Evolutionary conservation across 2,329 filamentous ascomycete species (phyloP), one percentile per base, ranked within the genome.

Genomic region (Aureobasidium sp.): DNA sequence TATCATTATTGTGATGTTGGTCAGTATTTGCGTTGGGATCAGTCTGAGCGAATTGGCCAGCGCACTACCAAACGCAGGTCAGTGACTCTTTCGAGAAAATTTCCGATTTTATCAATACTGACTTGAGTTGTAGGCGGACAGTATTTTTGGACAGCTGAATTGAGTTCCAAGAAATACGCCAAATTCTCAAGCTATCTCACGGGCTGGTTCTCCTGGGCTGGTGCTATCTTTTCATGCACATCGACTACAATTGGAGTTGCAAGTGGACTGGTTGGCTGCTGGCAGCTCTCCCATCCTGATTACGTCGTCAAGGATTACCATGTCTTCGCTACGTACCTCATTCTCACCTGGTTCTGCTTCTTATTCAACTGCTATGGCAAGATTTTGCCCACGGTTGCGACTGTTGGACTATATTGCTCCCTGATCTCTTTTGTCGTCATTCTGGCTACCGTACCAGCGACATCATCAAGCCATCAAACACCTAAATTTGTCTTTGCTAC

Each of bases 141-240:
- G 60, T 78, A 77, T 59, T 76, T 75, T 57, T 77, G 74, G 74
- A 71, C 74, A 1, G 72, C 70, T 49, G 69, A 74, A 54, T 60
- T 78, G 57, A 73, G 74, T 2, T 73, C 74, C 2, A 71, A 64
- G 57, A 70, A 64, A 54, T 76, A 68, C 55, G 68, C 71, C 2
- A 71, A 71, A 24, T 68, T 75, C 51, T 67, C 70, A 5, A 73
- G 71, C 11, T 78, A 76, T 53, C 50, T 74, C 44, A 76, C 72
- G 1, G 75, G 74, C 1, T 78, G 73, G 69, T 71, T 79, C 55
- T 74, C 74, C 2, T 79, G 75, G 70, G 73, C 75, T n/a, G 77
- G 76, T 14, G 70, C 71, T 19, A 72, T 80, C 51, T 79, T 79
- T 57, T 78, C 76, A 6, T 74, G 68, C 58, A 76, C 78, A 16